phyloP scores from a whole-genome alignment of 371 early-diverging fungal species.

The Umbelopsis sp. region DNA sequence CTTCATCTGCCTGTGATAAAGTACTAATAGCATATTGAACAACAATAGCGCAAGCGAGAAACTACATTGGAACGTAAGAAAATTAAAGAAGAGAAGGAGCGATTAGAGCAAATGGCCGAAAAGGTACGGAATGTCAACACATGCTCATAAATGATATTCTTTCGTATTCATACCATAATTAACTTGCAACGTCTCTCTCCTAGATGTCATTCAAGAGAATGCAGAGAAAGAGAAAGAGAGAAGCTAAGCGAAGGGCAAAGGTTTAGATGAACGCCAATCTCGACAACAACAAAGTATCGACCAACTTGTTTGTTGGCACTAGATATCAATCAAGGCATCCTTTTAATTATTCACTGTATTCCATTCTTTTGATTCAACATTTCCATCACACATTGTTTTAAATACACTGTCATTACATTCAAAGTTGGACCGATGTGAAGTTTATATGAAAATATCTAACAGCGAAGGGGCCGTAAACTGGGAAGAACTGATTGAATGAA shows the following conservation, averaged over 20 bases:
- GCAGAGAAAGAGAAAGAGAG: slow-evolving; percentile 51
- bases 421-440: neutral
- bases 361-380: neutral
- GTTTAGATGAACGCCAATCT: slow-evolving; percentile 16
- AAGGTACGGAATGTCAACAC: slow-evolving; percentile 31
- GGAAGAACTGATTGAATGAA: too few relatives aligned
- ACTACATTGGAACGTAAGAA: slow-evolving; percentile 63
- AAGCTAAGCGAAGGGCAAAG: slow-evolving; percentile 44
- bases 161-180: neutral
- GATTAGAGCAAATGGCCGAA: slow-evolving; percentile 56
- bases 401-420: slow-evolving; percentile 7
- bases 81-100: slow-evolving; percentile 65
- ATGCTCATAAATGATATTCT: too few relatives aligned
- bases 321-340: neutral
- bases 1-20: neutral
- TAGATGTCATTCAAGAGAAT: slow-evolving; percentile 58
- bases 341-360: neutral
- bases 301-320: neutral
- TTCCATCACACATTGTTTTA: slow-evolving; percentile 5
- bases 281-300: neutral
- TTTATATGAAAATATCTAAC: too few relatives aligned
- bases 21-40: neutral
- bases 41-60: slow-evolving; percentile 55
- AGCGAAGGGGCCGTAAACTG: too few relatives aligned
- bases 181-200: neutral